Evolutionary conservation across 345 rosid genomes (phyloP).

Genomic region (Eucalyptus marginata): DNA sequence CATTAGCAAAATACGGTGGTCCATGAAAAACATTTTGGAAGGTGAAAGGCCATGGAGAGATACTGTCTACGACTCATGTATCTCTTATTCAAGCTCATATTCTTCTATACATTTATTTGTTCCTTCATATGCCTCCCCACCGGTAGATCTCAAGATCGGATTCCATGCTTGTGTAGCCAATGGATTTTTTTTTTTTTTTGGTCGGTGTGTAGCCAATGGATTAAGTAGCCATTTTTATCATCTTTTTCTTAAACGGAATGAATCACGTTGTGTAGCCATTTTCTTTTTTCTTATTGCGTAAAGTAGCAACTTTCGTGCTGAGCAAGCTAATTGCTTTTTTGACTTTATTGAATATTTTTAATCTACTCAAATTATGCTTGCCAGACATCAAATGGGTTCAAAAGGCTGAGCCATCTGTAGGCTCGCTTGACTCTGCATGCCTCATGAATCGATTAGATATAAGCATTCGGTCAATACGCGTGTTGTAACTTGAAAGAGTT

Average conservation of each 20-base stretch:
- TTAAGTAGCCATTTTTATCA: no score
- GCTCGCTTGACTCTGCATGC: not conserved
- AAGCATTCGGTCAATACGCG: not conserved
- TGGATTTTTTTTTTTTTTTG: no score
- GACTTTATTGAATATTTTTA: not conserved
- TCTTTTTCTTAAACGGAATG: no score
- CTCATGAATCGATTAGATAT: not conserved
- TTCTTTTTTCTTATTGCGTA: not conserved
- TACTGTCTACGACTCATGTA: not conserved
- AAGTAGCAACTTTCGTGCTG: no score
- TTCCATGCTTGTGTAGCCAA: no score
- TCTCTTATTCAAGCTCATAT: not conserved
- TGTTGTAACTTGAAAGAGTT: not conserved
- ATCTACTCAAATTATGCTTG: not conserved
- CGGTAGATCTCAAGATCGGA: no score
- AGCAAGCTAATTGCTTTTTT: not conserved
- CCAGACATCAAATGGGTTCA: not conserved
- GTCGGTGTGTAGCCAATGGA: no score
- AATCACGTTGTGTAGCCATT: not conserved
- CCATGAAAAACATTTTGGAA: conserved; percentile 2
- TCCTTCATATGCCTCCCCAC: no score
- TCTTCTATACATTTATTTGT: not conserved
- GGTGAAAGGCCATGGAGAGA: conserved; percentile 36
- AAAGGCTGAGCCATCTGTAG: not conserved
- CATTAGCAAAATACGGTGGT: conserved; percentile 4